Evolutionary conservation across 805 yeast genomes (phyloP).

Genomic region (Yamadazyma sp.): DNA sequence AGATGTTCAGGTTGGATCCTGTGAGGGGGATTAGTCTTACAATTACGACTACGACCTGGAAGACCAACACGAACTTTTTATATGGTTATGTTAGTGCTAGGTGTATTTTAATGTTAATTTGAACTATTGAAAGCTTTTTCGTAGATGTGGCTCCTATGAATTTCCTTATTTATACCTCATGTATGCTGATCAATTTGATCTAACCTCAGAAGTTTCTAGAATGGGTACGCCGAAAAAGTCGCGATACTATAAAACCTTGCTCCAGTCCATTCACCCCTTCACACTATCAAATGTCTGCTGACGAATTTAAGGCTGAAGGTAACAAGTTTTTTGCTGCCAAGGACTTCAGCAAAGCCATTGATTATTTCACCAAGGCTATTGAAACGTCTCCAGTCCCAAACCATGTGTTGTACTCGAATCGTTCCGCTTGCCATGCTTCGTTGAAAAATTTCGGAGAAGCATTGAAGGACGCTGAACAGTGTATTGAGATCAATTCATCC

Average conservation of each 20-base stretch:
- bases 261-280: constrained; percentile 1
- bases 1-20: no score
- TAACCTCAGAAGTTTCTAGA: constrained; percentile 9
- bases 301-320: constrained; percentile 86
- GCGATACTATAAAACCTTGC: neutral
- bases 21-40: no score
- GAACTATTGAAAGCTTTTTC: no score
- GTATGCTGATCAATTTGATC: no score
- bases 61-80: no score
- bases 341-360: constrained; percentile 78
- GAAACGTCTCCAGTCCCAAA: constrained; percentile 79
- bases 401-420: constrained; percentile 89
- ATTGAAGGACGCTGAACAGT: constrained; percentile 78
- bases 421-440: constrained; percentile 90
- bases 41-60: no score
- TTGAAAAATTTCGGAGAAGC: constrained; percentile 72
- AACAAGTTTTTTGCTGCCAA: constrained; percentile 90
- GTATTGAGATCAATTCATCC: constrained; percentile 73
- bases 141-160: no score
- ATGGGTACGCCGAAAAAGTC: neutral
- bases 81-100: neutral
- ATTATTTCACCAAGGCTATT: constrained; percentile 81
- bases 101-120: neutral
- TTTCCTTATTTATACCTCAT: no score
- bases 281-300: constrained; percentile 44